phyloP scores from a whole-genome alignment of 2,329 filamentous ascomycete species.

The Epichloe aotearoae region DNA sequence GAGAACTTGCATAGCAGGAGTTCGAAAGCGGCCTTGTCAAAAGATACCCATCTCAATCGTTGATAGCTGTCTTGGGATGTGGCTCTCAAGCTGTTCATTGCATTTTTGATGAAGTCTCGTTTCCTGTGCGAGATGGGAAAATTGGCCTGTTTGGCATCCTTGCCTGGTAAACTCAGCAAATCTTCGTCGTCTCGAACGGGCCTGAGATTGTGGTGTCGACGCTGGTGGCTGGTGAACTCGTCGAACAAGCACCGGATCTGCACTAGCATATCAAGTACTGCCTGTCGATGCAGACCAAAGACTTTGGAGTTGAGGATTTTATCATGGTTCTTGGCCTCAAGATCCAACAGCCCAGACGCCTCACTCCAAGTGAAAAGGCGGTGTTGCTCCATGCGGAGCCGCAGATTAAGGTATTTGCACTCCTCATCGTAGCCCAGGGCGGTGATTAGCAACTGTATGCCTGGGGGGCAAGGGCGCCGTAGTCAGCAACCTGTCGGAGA shows the following conservation, averaged over 20 bases:
- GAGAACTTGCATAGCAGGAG: slow-evolving; percentile 29
- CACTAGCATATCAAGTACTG: slow-evolving; percentile 33
- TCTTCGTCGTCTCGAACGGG: slow-evolving; percentile 21
- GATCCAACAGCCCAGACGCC: slow-evolving; percentile 32
- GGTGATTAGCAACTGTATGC: slow-evolving; percentile 34
- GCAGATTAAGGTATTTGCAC: slow-evolving; percentile 33
- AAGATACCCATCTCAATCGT: slow-evolving; percentile 31
- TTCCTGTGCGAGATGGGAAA: slow-evolving; percentile 29
- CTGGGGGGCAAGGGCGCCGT: not conserved
- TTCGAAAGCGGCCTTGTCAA: slow-evolving; percentile 34
- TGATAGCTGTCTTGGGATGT: slow-evolving; percentile 21
- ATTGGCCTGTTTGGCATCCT: slow-evolving; percentile 29
- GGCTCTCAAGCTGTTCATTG: slow-evolving; percentile 25
- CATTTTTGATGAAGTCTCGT: slow-evolving; percentile 29
- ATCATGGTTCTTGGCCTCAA: slow-evolving; percentile 26
- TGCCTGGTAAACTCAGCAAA: slow-evolving; percentile 25
- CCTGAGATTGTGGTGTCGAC: slow-evolving; percentile 24
- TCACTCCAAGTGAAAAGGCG: slow-evolving; percentile 36
- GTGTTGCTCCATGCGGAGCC: slow-evolving; percentile 36
- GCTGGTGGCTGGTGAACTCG: slow-evolving; percentile 31
- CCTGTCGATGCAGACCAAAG: slow-evolving; percentile 34
- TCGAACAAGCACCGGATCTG: slow-evolving; percentile 34
- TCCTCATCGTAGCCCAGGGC: slow-evolving; percentile 35
- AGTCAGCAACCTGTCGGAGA: not conserved
- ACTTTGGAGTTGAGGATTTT: slow-evolving; percentile 33